These are phyloP conservation scores for Geotrichum restrictum DNA, from an alignment of 1,139 yeast genomes.

Conservation along the genomic window DNA sequence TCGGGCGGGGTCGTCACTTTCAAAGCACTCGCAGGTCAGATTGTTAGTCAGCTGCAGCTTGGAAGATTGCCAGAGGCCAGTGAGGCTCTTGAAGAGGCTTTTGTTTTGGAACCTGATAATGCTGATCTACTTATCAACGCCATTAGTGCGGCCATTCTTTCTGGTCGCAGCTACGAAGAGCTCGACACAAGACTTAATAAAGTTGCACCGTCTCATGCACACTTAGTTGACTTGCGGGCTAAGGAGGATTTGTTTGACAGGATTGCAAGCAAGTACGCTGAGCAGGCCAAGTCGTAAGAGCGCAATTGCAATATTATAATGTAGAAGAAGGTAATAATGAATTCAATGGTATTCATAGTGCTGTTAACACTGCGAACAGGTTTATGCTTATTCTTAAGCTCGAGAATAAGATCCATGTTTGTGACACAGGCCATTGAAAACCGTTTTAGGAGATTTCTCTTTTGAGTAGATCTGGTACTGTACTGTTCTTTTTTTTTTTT, in stretches of 20 bases:
- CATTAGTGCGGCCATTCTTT: slow-evolving; percentile 51
- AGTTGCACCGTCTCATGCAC: slow-evolving; percentile 50
- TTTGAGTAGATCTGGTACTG: neutral
- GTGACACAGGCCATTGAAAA: too few species aligned
- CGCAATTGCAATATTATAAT: too few species aligned
- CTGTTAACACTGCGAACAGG: too few species aligned
- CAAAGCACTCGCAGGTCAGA: slow-evolving; percentile 48
- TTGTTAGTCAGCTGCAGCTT: slow-evolving; percentile 46
- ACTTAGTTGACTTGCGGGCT: slow-evolving; percentile 49
- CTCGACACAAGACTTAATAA: slow-evolving; percentile 44
- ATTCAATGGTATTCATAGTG: too few species aligned
- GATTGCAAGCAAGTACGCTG: slow-evolving; percentile 52
- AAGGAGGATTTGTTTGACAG: slow-evolving; percentile 55
- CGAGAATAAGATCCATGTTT: too few species aligned
- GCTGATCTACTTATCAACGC: slow-evolving; percentile 58
- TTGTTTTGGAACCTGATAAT: slow-evolving; percentile 38
- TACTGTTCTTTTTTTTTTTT: neutral
- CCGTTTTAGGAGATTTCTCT: neutral
- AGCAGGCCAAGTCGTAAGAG: slow-evolving; percentile 12
- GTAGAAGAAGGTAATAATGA: too few species aligned
- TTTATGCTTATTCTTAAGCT: too few species aligned
- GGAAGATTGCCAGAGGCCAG: slow-evolving; percentile 48
- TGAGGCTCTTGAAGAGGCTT: slow-evolving; percentile 45
- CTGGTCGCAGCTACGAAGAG: slow-evolving; percentile 45
- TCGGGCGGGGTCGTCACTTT: slow-evolving; percentile 46